Conservation (phyloP, 768 basidiomycete species). For the Lactifluus piperatus region DNA sequence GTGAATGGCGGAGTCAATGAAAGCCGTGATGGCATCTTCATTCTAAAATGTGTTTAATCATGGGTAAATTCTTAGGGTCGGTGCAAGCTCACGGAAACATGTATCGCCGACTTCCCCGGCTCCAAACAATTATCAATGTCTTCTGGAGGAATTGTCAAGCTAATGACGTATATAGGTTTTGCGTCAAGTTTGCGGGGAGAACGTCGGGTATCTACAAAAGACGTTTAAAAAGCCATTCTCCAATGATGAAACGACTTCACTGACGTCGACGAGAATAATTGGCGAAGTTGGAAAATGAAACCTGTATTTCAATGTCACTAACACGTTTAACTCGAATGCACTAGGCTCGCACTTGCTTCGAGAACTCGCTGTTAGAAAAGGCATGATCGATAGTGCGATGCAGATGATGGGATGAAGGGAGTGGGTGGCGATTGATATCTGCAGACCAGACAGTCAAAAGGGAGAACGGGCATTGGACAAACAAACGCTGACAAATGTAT, state of each 20-base stretch:
- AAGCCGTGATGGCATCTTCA: slow-evolving; percentile 40
- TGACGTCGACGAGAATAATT: neutral
- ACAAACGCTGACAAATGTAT: slow-evolving; percentile 62
- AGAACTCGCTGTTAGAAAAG: slow-evolving; percentile 64
- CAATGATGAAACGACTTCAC: slow-evolving; percentile 4
- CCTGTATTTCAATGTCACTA: neutral
- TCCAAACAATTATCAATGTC: slow-evolving; percentile 74
- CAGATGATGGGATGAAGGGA: slow-evolving; percentile 50
- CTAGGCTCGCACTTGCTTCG: slow-evolving; percentile 47
- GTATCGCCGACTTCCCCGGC: slow-evolving; percentile 62
- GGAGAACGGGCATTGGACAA: slow-evolving; percentile 1
- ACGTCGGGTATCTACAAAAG: slow-evolving; percentile 42
- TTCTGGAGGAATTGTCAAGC: slow-evolving; percentile 55
- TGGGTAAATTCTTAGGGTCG: slow-evolving; percentile 10
- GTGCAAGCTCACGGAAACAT: slow-evolving; percentile 48
- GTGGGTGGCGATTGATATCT: slow-evolving; percentile 78
- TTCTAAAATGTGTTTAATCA: slow-evolving; percentile 36
- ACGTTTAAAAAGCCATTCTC: slow-evolving; percentile 12
- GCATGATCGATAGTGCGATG: slow-evolving; percentile 56
- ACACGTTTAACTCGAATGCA: slow-evolving; percentile 15
- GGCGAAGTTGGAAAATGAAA: slow-evolving; percentile 7
- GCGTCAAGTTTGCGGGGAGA: slow-evolving; percentile 76
- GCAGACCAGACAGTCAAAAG: slow-evolving; percentile 5
- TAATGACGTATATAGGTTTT: slow-evolving; percentile 76
- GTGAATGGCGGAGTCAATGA: slow-evolving; percentile 52